Conservation (phyloP, 495 filamentous ascomycete genomes). For the Amorphotheca resinae region DNA sequence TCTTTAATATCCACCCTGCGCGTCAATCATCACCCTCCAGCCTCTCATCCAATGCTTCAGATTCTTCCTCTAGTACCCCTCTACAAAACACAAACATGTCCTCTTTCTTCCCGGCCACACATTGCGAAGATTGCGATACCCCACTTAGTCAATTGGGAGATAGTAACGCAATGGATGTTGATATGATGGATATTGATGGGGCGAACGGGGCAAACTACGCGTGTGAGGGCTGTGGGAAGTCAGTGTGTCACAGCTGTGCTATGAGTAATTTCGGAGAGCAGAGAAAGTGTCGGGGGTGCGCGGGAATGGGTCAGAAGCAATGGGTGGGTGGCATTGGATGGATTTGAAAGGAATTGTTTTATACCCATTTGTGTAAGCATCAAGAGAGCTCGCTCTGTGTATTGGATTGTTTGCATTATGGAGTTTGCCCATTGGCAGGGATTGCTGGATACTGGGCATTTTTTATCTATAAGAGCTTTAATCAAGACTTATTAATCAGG, state of each 20-base stretch:
- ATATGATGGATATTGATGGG: conserved; percentile 15
- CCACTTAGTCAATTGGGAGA: conserved; percentile 1
- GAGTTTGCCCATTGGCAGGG: too few relatives aligned
- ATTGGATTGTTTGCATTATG: too few relatives aligned
- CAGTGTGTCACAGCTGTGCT: conserved; percentile 18
- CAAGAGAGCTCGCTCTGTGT: too few relatives aligned
- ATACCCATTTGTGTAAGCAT: too few relatives aligned
- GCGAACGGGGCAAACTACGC: conserved; percentile 1
- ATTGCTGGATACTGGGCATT: too few relatives aligned
- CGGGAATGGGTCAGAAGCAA: conserved; percentile 3
- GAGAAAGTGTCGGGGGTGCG: conserved; percentile 15
- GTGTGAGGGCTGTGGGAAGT: conserved; percentile 15
- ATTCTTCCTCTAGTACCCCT: conserved; percentile 7
- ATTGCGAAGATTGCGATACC: conserved; percentile 19
- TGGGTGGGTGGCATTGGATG: conserved; percentile 14
- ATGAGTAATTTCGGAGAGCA: conserved; percentile 17
- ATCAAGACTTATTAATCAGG: too few relatives aligned
- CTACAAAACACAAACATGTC: not conserved
- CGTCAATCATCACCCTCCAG: conserved; percentile 8
- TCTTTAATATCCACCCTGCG: conserved; percentile 13
- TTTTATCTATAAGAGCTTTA: too few relatives aligned
- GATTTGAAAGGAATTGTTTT: too few relatives aligned
- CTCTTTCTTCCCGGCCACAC: conserved; percentile 6
- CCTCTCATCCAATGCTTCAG: conserved; percentile 1
- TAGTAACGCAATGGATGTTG: conserved; percentile 16